Evolutionary conservation across 108 stramenopile species (phyloP).

Genomic region (Cyclotella choctawhatcheeana): DNA sequence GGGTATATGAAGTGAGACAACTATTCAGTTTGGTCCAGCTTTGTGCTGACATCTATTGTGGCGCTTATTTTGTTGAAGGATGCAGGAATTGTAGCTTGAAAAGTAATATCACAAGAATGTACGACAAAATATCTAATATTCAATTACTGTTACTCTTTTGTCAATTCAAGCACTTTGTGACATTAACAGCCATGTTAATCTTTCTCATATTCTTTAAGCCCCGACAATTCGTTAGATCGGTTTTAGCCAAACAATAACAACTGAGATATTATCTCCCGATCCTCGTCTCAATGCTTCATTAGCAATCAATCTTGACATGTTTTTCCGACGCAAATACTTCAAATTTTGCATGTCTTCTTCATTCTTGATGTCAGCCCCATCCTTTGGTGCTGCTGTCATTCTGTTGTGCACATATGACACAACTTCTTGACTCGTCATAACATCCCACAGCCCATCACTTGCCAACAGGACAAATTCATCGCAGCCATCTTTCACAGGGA

Average conservation of each 20-base stretch:
- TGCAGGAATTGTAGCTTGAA: too few relatives aligned
- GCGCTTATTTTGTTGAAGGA: too few relatives aligned
- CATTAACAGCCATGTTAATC: too few relatives aligned
- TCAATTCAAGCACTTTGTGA: too few relatives aligned
- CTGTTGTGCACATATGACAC: constrained; percentile 82
- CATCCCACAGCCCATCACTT: constrained; percentile 97
- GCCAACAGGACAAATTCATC: constrained; percentile 72
- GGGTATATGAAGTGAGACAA: too few relatives aligned
- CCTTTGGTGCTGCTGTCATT: constrained; percentile 47
- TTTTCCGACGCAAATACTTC: constrained; percentile 50
- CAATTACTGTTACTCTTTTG: too few relatives aligned
- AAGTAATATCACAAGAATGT: too few relatives aligned
- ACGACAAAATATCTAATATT: too few relatives aligned
- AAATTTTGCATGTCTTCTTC: constrained; percentile 44
- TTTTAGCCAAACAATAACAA: constrained; percentile 85
- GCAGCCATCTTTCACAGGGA: constrained; percentile 49
- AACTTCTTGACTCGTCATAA: constrained; percentile 95
- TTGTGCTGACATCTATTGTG: too few relatives aligned
- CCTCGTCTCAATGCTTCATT: constrained; percentile 82
- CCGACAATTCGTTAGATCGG: constrained; percentile 26
- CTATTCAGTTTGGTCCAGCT: too few relatives aligned
- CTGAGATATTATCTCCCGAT: constrained; percentile 84
- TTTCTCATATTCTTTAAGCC: too few relatives aligned
- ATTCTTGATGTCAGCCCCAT: constrained; percentile 35
- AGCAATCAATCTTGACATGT: constrained; percentile 73